phyloP scores from a whole-genome alignment of 768 basidiomycete species.

The Rubroboletus satanas region DNA sequence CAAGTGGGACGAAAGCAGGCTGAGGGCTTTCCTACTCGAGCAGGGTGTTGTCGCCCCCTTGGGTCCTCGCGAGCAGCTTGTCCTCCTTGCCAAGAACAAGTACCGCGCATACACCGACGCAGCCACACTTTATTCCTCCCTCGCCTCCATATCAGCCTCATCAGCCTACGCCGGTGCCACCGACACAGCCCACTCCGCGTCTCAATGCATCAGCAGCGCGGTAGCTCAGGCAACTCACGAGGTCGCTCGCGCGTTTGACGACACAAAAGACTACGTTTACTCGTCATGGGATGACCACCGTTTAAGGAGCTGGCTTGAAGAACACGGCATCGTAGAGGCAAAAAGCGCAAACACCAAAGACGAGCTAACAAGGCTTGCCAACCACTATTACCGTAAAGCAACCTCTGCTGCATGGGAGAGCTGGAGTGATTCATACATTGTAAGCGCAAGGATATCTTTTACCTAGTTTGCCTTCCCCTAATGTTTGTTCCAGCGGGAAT shows the following conservation, averaged over 20 bases:
- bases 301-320: slow-evolving; percentile 67
- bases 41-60: slow-evolving; percentile 84
- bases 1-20: slow-evolving; percentile 77
- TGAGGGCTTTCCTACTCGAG: slow-evolving; percentile 80
- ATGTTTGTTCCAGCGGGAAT: slow-evolving; percentile 52
- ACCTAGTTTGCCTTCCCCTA: not conserved
- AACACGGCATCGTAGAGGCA: slow-evolving; percentile 68
- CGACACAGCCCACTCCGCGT: slow-evolving; percentile 34
- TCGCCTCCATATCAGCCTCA: slow-evolving; percentile 46
- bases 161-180: slow-evolving; percentile 49
- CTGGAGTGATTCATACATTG: slow-evolving; percentile 85
- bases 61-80: slow-evolving; percentile 74
- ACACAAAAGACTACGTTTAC: slow-evolving; percentile 82
- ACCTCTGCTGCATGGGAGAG: slow-evolving; percentile 70
- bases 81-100: slow-evolving; percentile 70
- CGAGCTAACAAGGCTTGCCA: slow-evolving; percentile 68
- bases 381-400: slow-evolving; percentile 59
- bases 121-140: slow-evolving; percentile 50
- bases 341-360: slow-evolving; percentile 50
- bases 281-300: slow-evolving; percentile 84
- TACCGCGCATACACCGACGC: slow-evolving; percentile 59
- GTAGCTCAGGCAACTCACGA: slow-evolving; percentile 53
- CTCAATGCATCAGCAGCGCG: slow-evolving; percentile 38
- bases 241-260: slow-evolving; percentile 52
- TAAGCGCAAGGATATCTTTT: slow-evolving; percentile 30